phyloP scores from a whole-genome alignment of 441 rosid genomes.

The Jatropha podagrica region DNA sequence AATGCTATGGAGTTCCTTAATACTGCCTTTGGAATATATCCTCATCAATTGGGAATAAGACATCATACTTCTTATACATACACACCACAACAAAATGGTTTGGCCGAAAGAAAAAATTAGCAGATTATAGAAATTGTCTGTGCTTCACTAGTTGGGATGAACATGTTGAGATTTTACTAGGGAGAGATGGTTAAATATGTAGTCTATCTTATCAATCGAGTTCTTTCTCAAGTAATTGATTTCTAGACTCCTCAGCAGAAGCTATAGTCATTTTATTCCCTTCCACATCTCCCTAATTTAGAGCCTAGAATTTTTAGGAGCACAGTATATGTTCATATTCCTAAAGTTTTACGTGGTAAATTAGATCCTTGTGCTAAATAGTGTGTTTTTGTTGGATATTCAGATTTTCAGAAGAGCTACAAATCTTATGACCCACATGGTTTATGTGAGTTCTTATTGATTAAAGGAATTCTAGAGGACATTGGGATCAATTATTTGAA shows the following conservation, averaged over 20 bases:
- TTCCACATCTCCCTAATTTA: neutral
- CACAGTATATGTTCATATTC: constrained; percentile 1
- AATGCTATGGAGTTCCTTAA: neutral
- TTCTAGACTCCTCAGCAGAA: neutral
- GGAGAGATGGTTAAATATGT: neutral
- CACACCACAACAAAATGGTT: neutral
- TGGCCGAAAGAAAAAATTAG: neutral
- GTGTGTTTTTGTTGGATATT: neutral
- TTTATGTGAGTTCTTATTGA: too few relatives aligned
- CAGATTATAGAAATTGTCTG: neutral
- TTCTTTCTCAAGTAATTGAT: neutral
- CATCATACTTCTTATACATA: neutral
- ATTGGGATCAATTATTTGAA: too few relatives aligned
- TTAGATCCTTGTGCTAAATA: neutral
- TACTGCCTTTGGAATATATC: neutral
- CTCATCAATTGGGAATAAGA: too few relatives aligned
- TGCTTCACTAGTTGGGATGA: neutral
- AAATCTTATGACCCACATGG: neutral
- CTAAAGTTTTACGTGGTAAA: neutral
- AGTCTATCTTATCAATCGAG: too few relatives aligned
- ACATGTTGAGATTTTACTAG: neutral
- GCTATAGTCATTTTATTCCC: neutral
- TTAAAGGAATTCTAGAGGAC: too few relatives aligned
- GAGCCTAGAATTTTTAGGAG: neutral
- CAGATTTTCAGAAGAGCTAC: neutral